Evolutionary conservation across 768 basidiomycete species (phyloP), one percentile per base, ranked within the genome.

Genomic region (Cystofilobasidium macerans): DNA sequence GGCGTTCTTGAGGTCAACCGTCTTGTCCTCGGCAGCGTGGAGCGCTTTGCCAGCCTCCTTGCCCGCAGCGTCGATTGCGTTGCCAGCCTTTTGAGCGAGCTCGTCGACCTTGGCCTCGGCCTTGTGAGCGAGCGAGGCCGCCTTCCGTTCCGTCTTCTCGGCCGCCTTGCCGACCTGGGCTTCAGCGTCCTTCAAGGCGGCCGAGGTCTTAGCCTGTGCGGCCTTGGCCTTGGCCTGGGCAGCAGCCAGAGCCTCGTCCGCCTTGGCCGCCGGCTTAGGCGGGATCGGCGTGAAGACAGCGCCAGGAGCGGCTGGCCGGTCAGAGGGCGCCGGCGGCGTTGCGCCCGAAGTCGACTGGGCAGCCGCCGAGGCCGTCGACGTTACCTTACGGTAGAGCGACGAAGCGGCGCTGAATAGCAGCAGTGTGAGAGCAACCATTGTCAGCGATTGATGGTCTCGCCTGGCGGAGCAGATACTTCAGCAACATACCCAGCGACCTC

Each of bases 11-110:
- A 75, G 73, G 60, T 74, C 69, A 32, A 72, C 70, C 28, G 40
- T 51, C 58, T 80, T 80, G 67, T 82, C 81, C 33, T 81, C 77
- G 13, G 81, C 77, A 12, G 83, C 79, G 43, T 67, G 40, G n/a
- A 64, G 67, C 35, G 40, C 58, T 38, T 32, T 33, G 22, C 51
- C 65, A 26, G 62, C 65, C 38, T 71, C 70, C 67, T 71, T 72
- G 51, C 51, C 26, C 8, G 48, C 58, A 16, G 48, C 43, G 30
- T 66, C 72, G 57, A 69, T 62, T n/a, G 71, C 63, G 3, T 57
- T 69, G 48, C 47, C 66, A 13, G 69, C 73, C 26, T 64, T 65
- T 32, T 69, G 36, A 33, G 56, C 30, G 33, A 60, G n/a, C 35
- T 60, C 59, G 5, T 9, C 56, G 20, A 74, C 72, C 62, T 71